phyloP scores from a whole-genome alignment of 768 basidiomycete species.

The Kwoniella pini region DNA sequence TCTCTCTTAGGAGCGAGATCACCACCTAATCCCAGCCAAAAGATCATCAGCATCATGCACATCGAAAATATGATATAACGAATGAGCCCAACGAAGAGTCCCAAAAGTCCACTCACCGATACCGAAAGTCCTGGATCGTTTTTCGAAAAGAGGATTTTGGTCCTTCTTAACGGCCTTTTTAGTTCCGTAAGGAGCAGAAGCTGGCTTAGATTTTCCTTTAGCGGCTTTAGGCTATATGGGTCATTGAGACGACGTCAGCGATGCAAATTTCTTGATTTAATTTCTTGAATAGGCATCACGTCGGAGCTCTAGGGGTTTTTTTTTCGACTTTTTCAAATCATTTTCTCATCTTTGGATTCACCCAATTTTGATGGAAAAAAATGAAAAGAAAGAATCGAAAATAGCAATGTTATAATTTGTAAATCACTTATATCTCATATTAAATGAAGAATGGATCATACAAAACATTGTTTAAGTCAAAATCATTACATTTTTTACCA shows the following conservation, averaged over 20 bases:
- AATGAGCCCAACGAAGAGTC: background rate
- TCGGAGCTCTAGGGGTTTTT: constrained; percentile 45
- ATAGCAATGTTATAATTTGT: background rate
- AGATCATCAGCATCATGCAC: background rate
- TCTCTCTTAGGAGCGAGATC: constrained; percentile 87
- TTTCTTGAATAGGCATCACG: constrained; percentile 43
- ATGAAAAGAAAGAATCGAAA: background rate
- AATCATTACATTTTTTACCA: background rate
- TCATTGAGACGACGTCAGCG: constrained; percentile 55
- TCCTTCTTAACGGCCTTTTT: constrained; percentile 67
- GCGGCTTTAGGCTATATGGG: constrained; percentile 55
- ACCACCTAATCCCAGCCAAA: constrained; percentile 64
- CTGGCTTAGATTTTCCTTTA: constrained; percentile 56
- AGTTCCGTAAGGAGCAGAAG: constrained; percentile 59
- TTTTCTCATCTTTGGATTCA: constrained; percentile 43
- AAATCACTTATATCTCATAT: too few species aligned
- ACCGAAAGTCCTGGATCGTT: constrained; percentile 86
- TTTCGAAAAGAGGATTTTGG: constrained; percentile 96
- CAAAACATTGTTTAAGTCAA: background rate
- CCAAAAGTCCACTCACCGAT: constrained; percentile 66
- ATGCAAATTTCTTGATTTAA: constrained; percentile 15
- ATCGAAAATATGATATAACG: too few species aligned
- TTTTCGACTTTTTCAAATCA: background rate
- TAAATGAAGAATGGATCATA: background rate
- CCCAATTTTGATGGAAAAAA: constrained; percentile 11